phyloP scores from a whole-genome alignment of 345 rosid species.

The Syzygium oleosum region DNA sequence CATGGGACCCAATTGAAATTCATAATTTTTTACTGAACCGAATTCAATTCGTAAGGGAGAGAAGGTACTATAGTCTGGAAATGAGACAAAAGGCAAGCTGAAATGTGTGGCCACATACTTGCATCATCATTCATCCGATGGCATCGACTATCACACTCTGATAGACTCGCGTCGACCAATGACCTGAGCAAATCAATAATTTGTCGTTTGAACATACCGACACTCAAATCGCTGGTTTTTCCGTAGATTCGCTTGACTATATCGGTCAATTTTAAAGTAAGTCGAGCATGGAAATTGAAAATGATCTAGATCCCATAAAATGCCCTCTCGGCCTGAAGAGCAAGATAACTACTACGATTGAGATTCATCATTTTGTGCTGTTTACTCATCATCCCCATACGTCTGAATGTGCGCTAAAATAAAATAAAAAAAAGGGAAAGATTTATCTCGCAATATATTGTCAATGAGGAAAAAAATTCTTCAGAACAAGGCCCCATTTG shows the following conservation, averaged over 20 bases:
- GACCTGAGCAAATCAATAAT: neutral
- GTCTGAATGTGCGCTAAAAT: neutral
- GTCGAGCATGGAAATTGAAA: neutral
- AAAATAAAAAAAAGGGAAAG: no score
- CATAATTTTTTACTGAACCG: no score
- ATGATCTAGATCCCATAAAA: neutral
- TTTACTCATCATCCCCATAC: neutral
- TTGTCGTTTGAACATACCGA: no score
- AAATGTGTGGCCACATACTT: neutral
- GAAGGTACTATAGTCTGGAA: neutral
- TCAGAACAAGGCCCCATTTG: neutral
- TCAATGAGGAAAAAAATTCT: neutral
- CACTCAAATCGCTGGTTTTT: neutral
- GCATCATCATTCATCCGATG: no score
- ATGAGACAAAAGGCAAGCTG: neutral
- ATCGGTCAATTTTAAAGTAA: neutral
- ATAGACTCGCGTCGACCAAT: no score
- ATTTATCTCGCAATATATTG: neutral
- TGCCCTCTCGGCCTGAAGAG: neutral
- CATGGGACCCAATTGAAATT: no score
- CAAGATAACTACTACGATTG: neutral
- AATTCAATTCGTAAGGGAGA: neutral
- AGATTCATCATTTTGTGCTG: neutral
- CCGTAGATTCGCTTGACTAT: neutral
- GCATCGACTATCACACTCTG: no score